These are phyloP conservation scores for Eragrostis tef DNA, from an alignment of 202 grass and related monocot genomes.

Conservation along the genomic window DNA sequence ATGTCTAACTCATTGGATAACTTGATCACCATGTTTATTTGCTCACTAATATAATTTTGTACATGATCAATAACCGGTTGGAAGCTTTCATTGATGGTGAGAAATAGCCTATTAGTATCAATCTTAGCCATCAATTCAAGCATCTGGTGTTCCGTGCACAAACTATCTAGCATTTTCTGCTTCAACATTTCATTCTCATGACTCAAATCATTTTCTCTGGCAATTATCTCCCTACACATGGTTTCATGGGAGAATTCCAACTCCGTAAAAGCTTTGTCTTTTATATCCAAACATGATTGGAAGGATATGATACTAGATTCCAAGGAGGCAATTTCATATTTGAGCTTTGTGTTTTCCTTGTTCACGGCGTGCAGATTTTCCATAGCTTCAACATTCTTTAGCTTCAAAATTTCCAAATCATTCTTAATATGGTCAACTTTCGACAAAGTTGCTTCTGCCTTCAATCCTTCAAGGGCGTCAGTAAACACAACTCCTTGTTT, in stretches of 20 bases:
- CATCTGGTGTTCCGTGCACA: slow-evolving; percentile 36
- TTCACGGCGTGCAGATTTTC: slow-evolving; percentile 36
- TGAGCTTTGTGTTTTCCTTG: slow-evolving; percentile 56
- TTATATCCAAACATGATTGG: slow-evolving; percentile 56
- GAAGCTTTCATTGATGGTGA: slow-evolving; percentile 53
- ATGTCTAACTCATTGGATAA: slow-evolving; percentile 63
- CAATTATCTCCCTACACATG: slow-evolving; percentile 52
- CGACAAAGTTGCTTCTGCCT: slow-evolving; percentile 56
- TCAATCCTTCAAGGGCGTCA: slow-evolving; percentile 57
- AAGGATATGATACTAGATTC: slow-evolving; percentile 53
- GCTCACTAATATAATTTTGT: slow-evolving; percentile 53
- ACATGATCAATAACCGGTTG: slow-evolving; percentile 58
- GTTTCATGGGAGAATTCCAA: slow-evolving; percentile 50
- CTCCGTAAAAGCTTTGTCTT: slow-evolving; percentile 51
- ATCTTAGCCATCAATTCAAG: slow-evolving; percentile 45
- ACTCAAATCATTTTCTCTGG: slow-evolving; percentile 58
- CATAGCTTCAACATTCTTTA: slow-evolving; percentile 47
- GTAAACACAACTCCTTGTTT: slow-evolving; percentile 48
- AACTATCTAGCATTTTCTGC: slow-evolving; percentile 49
- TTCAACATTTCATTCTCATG: slow-evolving; percentile 57
- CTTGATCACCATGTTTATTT: slow-evolving; percentile 59
- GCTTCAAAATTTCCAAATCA: slow-evolving; percentile 50
- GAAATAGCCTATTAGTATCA: slow-evolving; percentile 41
- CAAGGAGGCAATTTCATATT: slow-evolving; percentile 49
- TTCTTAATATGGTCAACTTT: slow-evolving; percentile 52